Evolutionary conservation across 192 early-diverging fungal genomes (phyloP).

Genomic region (Umbelopsis sp.): DNA sequence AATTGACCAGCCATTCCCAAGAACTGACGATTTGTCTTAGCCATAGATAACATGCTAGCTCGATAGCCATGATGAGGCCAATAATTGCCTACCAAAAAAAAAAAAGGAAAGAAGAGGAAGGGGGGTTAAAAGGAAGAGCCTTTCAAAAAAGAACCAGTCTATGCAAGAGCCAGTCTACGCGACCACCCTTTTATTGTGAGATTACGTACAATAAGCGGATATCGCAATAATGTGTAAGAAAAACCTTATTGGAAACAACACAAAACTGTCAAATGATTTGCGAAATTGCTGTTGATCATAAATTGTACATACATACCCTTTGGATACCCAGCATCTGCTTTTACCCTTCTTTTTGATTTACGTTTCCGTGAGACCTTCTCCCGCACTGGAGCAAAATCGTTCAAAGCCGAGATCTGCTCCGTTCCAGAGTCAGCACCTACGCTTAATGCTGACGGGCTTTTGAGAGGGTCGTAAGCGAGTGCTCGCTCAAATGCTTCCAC

Average conservation of each 20-base stretch:
- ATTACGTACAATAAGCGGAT: slow-evolving; percentile 53
- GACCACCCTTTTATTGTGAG: too few relatives aligned
- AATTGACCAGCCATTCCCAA: slow-evolving; percentile 66
- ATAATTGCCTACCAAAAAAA: slow-evolving; percentile 60
- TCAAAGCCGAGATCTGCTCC: slow-evolving; percentile 56
- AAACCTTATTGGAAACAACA: slow-evolving; percentile 29
- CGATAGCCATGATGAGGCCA: slow-evolving; percentile 57
- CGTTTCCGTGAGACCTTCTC: slow-evolving; percentile 33
- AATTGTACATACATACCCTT: not conserved
- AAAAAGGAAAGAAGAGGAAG: too few relatives aligned
- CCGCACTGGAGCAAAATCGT: slow-evolving; percentile 53
- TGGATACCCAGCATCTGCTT: slow-evolving; percentile 26
- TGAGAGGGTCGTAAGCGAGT: slow-evolving; percentile 42
- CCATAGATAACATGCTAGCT: slow-evolving; percentile 58
- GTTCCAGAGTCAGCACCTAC: slow-evolving; percentile 26
- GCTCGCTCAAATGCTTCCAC: slow-evolving; percentile 49
- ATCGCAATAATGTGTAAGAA: slow-evolving; percentile 51
- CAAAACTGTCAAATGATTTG: not conserved
- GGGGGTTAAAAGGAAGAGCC: too few relatives aligned
- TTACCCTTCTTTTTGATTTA: slow-evolving; percentile 14
- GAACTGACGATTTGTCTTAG: slow-evolving; percentile 62
- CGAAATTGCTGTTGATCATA: not conserved
- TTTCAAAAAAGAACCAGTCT: too few relatives aligned
- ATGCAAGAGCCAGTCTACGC: too few relatives aligned
- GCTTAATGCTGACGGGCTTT: not conserved